Conservation (phyloP, 495 filamentous ascomycete species). For the Penicillium egyptiacum region DNA sequence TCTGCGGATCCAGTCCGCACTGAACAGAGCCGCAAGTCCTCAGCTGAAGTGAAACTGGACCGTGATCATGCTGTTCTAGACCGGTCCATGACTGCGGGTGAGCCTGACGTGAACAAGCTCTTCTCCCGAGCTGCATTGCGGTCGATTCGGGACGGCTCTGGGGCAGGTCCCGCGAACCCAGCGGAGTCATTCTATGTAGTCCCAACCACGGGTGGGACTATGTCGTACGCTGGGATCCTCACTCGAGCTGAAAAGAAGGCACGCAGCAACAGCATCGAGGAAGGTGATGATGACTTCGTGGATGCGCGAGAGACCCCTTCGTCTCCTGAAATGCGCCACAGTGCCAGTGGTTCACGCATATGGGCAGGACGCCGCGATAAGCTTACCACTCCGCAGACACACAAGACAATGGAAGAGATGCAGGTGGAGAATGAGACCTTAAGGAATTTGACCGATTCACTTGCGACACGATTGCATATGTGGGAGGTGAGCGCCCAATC, state of each 20-base stretch:
- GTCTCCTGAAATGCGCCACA: constrained; percentile 49
- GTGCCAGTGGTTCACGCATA: constrained; percentile 23
- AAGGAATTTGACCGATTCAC: constrained; percentile 70
- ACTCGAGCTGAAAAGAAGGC: constrained; percentile 68
- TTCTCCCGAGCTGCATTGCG: constrained; percentile 80
- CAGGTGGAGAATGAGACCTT: constrained; percentile 76
- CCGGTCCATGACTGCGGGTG: constrained; percentile 37
- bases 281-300: constrained; percentile 78
- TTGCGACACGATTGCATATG: constrained; percentile 74
- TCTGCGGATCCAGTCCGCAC: constrained; percentile 51
- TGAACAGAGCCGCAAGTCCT: constrained; percentile 40
- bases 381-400: constrained; percentile 33
- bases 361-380: constrained; percentile 30
- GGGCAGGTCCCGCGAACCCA: constrained; percentile 42
- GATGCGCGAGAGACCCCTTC: constrained; percentile 76
- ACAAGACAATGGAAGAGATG: constrained; percentile 75
- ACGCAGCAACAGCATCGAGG: constrained; percentile 47
- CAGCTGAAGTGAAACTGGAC: constrained; percentile 40
- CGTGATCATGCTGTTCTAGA: constrained; percentile 42
- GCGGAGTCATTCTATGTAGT: constrained; percentile 95
- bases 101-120: constrained; percentile 72
- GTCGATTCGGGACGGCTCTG: constrained; percentile 58
- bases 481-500: constrained; percentile 86
- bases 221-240: constrained; percentile 85
- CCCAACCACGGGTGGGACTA: constrained; percentile 81